A percentile compares a stretch with the other conserved stretches of the same genome.
These are phyloP conservation scores for Hanseniaspora lachancei DNA, from an alignment of 805 yeast species.

Conservation along the genomic window DNA sequence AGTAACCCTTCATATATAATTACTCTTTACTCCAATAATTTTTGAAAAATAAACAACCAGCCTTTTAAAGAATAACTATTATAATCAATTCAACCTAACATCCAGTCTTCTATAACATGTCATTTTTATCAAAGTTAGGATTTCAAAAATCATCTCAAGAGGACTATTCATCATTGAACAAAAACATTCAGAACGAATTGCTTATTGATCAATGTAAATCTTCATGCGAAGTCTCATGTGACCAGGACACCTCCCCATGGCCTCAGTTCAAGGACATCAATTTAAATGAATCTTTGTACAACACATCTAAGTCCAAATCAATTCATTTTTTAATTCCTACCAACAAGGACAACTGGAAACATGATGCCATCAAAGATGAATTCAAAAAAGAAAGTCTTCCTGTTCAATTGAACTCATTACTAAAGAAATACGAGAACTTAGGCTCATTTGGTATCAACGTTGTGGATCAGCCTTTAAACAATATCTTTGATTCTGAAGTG, in stretches of 20 bases:
- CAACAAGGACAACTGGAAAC: constrained; percentile 74
- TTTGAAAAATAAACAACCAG: too few relatives aligned
- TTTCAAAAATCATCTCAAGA: background rate
- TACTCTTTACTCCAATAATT: too few relatives aligned
- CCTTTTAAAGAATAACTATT: too few relatives aligned
- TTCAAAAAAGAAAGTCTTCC: constrained; percentile 37
- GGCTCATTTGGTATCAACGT: constrained; percentile 16
- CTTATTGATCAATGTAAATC: background rate
- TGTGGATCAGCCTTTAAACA: background rate
- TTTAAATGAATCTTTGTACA: constrained; percentile 41
- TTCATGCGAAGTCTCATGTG: constrained; percentile 2
- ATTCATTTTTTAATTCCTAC: constrained; percentile 73
- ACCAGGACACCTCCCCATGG: background rate
- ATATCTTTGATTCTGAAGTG: constrained; percentile 8
- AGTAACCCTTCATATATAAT: too few relatives aligned
- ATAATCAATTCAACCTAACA: too few relatives aligned
- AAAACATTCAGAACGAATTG: background rate
- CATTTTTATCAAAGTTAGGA: background rate
- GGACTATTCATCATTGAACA: background rate
- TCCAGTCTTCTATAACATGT: background rate
- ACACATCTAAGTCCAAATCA: constrained; percentile 55
- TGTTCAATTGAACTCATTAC: constrained; percentile 26
- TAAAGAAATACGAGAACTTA: constrained; percentile 30
- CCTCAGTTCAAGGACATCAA: constrained; percentile 16
- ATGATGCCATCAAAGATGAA: constrained; percentile 41